These are phyloP conservation scores for Lactifluus pinguis DNA, from an alignment of 768 basidiomycete species.

Conservation along the genomic window DNA sequence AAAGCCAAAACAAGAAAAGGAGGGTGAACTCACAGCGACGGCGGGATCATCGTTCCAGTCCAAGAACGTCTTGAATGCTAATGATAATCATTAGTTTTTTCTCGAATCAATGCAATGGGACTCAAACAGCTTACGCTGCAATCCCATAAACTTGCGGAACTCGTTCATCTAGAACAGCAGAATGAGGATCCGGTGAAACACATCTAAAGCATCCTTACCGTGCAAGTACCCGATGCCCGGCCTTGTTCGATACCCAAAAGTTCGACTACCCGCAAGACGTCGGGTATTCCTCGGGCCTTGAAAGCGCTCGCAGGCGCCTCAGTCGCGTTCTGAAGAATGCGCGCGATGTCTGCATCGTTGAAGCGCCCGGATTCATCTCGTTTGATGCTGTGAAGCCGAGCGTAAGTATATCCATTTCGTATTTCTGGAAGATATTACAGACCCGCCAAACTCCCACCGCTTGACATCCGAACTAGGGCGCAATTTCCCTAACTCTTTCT, in stretches of 20 bases:
- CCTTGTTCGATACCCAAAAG: slow-evolving; percentile 59
- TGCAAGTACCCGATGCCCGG: slow-evolving; percentile 63
- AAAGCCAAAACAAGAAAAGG: neutral
- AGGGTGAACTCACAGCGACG: slow-evolving; percentile 19
- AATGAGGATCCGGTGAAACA: neutral
- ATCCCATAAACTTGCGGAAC: slow-evolving; percentile 49
- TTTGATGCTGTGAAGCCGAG: slow-evolving; percentile 19
- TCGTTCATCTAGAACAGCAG: slow-evolving; percentile 17
- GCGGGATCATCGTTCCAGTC: slow-evolving; percentile 31
- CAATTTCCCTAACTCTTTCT: slow-evolving; percentile 12
- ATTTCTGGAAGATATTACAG: neutral
- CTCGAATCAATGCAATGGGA: neutral
- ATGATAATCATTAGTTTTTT: neutral
- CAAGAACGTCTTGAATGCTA: slow-evolving; percentile 18
- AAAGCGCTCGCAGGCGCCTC: slow-evolving; percentile 51
- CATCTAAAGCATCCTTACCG: slow-evolving; percentile 32
- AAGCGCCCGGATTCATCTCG: slow-evolving; percentile 38
- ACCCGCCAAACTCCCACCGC: slow-evolving; percentile 24
- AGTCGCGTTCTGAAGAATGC: slow-evolving; percentile 54
- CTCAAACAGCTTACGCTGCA: slow-evolving; percentile 41
- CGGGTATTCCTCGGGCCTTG: slow-evolving; percentile 58
- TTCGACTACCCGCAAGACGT: slow-evolving; percentile 57
- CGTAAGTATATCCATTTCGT: neutral
- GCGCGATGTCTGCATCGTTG: slow-evolving; percentile 52
- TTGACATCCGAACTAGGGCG: slow-evolving; percentile 21